Conservation (phyloP, 2,329 filamentous ascomycete genomes). For the Trichophyton simii region DNA sequence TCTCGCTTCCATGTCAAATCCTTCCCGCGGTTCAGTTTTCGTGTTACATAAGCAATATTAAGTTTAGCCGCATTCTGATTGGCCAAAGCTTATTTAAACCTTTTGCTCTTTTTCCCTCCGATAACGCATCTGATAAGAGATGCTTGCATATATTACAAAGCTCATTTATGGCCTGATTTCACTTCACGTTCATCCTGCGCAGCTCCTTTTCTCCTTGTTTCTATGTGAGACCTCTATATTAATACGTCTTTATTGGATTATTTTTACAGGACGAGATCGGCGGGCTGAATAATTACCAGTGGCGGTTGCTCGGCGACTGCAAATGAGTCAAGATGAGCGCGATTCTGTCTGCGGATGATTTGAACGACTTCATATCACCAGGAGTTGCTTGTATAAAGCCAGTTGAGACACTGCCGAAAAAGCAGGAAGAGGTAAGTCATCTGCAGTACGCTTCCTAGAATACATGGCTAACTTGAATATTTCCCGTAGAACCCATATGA, state of each 20-base stretch:
- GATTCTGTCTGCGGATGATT: slow-evolving; percentile 88
- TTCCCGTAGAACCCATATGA: slow-evolving; percentile 51
- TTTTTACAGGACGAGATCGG: background rate
- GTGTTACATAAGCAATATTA: background rate
- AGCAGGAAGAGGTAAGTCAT: slow-evolving; percentile 36
- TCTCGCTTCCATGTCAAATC: background rate
- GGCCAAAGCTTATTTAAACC: background rate
- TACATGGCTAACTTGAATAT: background rate
- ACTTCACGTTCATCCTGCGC: background rate
- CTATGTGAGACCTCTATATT: background rate
- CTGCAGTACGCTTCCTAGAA: background rate
- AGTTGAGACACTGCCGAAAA: slow-evolving; percentile 72
- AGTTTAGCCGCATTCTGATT: background rate
- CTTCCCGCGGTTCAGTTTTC: background rate
- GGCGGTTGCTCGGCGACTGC: background rate
- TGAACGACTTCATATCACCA: slow-evolving; percentile 98
- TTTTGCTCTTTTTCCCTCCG: background rate
- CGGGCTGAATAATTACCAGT: background rate
- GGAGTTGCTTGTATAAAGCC: slow-evolving; percentile 98
- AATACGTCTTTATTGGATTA: background rate
- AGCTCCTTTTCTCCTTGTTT: background rate
- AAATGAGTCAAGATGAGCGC: slow-evolving; percentile 60
- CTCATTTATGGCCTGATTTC: background rate
- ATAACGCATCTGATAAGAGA: slow-evolving; percentile 4
- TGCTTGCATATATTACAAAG: background rate